Percentiles rank a stretch among this genome's conserved stretches.
Evolutionary conservation across 129 eudicot species (phyloP).

Genomic region (Helichrysum umbraculigerum): DNA sequence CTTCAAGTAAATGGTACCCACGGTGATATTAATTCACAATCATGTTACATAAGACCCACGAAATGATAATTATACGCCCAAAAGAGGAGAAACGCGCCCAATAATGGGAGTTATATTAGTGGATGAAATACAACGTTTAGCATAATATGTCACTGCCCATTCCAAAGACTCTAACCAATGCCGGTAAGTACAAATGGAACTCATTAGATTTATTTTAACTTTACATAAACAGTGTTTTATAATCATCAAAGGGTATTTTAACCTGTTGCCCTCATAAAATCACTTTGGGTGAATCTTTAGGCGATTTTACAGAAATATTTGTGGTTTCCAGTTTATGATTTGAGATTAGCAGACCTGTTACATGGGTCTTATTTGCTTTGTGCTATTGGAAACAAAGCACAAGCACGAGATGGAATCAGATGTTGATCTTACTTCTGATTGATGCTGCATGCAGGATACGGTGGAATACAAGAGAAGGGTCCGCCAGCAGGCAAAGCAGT

Average conservation of each 20-base stretch:
- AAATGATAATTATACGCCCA: neutral
- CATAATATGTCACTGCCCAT: neutral
- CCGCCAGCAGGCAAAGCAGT: conserved; percentile 72
- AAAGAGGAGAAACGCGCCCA: neutral
- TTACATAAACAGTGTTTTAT: neutral
- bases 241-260: neutral
- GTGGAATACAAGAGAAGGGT: conserved; percentile 80
- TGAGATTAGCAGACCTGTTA: neutral
- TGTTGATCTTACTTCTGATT: conserved; percentile 3
- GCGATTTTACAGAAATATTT: neutral
- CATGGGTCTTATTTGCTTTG: neutral
- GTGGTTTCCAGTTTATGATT: neutral
- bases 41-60: neutral
- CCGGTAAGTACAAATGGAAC: too few relatives aligned
- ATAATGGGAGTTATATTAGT: neutral
- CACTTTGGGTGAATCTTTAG: neutral
- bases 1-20: neutral
- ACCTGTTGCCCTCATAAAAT: neutral
- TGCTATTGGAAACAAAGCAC: neutral
- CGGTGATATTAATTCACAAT: neutral
- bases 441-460: conserved; percentile 50
- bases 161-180: too few relatives aligned
- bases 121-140: neutral
- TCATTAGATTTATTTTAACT: too few relatives aligned
- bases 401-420: neutral